Percentiles rank a stretch among this genome's conserved stretches.
phyloP scores from a whole-genome alignment of 2,329 filamentous ascomycete genomes.

The Aspergillus versicolor region DNA sequence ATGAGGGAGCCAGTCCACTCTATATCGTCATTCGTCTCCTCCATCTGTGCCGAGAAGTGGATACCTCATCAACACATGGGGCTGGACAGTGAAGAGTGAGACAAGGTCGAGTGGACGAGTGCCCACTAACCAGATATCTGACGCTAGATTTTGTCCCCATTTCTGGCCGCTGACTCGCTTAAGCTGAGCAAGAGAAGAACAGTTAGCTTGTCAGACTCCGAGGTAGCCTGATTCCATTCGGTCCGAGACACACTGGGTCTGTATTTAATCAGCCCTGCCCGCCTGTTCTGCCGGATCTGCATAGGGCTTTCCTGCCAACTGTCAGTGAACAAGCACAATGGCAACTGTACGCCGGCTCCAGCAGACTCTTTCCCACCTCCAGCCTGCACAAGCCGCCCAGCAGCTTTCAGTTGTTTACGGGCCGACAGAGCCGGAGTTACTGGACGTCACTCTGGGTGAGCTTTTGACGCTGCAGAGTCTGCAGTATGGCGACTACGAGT shows the following conservation, averaged over 20 bases:
- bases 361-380: slow-evolving; percentile 31
- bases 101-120: neutral
- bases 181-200: slow-evolving; percentile 1
- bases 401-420: slow-evolving; percentile 63
- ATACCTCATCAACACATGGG: neutral
- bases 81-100: neutral
- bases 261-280: slow-evolving; percentile 8
- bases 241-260: neutral
- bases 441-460: slow-evolving; percentile 70
- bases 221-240: slow-evolving; percentile 1
- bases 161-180: neutral
- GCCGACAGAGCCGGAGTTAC: slow-evolving; percentile 65
- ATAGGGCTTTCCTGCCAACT: neutral
- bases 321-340: slow-evolving; percentile 16
- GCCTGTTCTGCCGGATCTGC: neutral
- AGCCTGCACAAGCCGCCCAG: slow-evolving; percentile 16
- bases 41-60: slow-evolving; percentile 1
- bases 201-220: neutral
- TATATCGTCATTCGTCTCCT: neutral
- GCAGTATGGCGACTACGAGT: slow-evolving; percentile 65
- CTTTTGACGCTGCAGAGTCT: slow-evolving; percentile 70
- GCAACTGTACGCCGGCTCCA: slow-evolving; percentile 30
- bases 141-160: neutral
- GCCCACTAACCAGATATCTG: neutral
- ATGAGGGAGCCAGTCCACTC: neutral